Evolutionary conservation across 169 alveolate species (phyloP), one percentile per base, ranked within the genome.

Genomic region (Perkinsus marinus): DNA sequence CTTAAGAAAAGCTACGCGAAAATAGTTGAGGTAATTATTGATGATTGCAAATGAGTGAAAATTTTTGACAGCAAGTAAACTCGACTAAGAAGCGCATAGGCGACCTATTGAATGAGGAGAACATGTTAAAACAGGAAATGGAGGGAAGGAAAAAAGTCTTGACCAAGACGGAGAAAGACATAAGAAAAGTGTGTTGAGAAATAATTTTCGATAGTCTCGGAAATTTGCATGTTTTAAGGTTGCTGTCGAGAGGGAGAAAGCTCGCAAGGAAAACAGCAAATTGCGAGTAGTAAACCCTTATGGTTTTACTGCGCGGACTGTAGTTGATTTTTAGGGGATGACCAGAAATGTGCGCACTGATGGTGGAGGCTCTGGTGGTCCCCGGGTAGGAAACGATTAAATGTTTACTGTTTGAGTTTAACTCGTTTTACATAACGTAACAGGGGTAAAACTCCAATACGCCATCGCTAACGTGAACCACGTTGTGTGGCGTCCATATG

Each of bases 1-100:
- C 92, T 96, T 39, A 96, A 96, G 90, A 93, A 96, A 41, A 96
- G 95, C 10, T 93, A 97, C 57, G 97, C 98, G 30, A 95, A 93
- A 91, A 92, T 94, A 17, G 94, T 94, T 30, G 6, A 41, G 22
- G 46, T 26, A 26, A 26, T 22, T 19, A 2, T 39, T 5, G 34
- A 38, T 39, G 92, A 6, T 0, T 30, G 7, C 22, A 0, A 9
- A 26, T 90, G 7, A 30, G 6, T 39, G 0, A 39, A 17, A 13
- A 5, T 37, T 90, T 90, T 68, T 26, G 39, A 36, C 90, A 93
- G 92, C 92, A 90, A 89, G 90, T 93, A 34, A 93, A 93, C 92
- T 69, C 38, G 36, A 91, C 91, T 93, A 93, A 93, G 92, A 93
- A 93, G 92, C 47, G 91, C 46, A 91, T 93, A 30, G 47, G 92